Percentiles rank a stretch among this genome's conserved stretches.
Evolutionary conservation across 495 filamentous ascomycete species (phyloP).

Genomic region (Filosporella fistucella): DNA sequence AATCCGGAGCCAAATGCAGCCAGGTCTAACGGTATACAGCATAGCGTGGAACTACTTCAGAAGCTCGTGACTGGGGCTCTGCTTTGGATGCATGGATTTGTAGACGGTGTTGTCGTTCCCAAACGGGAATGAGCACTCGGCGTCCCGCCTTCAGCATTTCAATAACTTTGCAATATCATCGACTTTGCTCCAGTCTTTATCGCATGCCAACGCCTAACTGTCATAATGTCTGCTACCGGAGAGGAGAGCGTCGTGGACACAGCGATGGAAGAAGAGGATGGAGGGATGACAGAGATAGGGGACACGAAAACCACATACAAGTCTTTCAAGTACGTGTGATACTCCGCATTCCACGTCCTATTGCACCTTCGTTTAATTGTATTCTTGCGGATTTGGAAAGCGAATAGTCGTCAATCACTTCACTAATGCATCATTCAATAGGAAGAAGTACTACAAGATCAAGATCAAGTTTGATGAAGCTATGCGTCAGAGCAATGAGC

Average conservation of each 20-base stretch:
- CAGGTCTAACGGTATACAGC: too few species aligned
- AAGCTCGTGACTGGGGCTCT: too few species aligned
- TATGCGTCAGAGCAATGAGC: conserved; percentile 72
- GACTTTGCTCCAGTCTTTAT: too few species aligned
- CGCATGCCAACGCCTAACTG: too few species aligned
- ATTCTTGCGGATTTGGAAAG: not conserved
- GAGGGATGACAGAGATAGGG: not conserved
- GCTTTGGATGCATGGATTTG: not conserved
- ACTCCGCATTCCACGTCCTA: not conserved
- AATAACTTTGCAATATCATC: too few species aligned
- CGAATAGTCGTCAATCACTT: not conserved
- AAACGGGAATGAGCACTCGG: not conserved
- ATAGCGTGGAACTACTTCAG: too few species aligned
- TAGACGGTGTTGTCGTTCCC: not conserved
- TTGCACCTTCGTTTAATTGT: not conserved
- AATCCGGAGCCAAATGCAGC: too few species aligned
- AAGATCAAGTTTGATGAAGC: conserved; percentile 77
- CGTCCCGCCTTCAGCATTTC: too few species aligned
- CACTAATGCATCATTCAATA: conserved; percentile 14
- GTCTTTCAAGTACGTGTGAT: conserved; percentile 23
- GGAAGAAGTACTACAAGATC: conserved; percentile 94
- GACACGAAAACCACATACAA: conserved; percentile 20
- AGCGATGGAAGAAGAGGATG: not conserved
- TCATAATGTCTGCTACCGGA: too few species aligned
- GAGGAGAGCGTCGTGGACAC: conserved; percentile 12